phyloP scores from a whole-genome alignment of 2,329 filamentous ascomycete species.

The Capronia americana region DNA sequence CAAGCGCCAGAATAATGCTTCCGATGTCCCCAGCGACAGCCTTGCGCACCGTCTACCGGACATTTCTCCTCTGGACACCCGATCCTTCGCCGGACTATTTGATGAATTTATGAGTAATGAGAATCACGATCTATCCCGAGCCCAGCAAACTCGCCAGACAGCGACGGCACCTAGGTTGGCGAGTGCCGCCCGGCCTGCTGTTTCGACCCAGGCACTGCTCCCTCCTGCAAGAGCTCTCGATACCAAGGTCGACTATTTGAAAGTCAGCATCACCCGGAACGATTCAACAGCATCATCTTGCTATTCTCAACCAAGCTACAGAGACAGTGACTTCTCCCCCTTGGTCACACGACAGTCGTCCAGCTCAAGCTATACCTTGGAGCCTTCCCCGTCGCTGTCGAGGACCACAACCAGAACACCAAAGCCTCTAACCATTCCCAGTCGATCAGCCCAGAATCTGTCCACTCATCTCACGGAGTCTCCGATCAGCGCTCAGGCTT shows the following conservation, averaged over 20 bases:
- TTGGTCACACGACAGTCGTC: constrained; percentile 37
- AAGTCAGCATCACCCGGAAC: constrained; percentile 31
- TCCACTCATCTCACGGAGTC: constrained; percentile 7
- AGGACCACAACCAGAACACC: constrained; percentile 15
- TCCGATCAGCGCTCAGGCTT: constrained; percentile 9
- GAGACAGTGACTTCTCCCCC: constrained; percentile 32
- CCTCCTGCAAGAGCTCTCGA: constrained; percentile 8
- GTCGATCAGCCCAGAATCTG: constrained; percentile 5
- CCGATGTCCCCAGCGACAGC: constrained; percentile 17
- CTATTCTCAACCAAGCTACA: constrained; percentile 33
- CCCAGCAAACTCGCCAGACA: not conserved
- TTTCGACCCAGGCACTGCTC: not conserved
- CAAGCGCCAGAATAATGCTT: constrained; percentile 27
- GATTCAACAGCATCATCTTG: constrained; percentile 37
- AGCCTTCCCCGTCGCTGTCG: constrained; percentile 21
- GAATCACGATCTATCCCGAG: constrained; percentile 12
- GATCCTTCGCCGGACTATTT: constrained; percentile 35
- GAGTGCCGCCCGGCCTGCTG: not conserved
- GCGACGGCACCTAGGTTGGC: constrained; percentile 2
- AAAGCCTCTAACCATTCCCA: constrained; percentile 2
- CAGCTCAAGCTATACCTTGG: constrained; percentile 34
- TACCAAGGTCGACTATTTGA: constrained; percentile 16
- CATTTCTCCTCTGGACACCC: constrained; percentile 34
- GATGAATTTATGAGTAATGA: constrained; percentile 30
- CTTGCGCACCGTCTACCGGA: constrained; percentile 30